Percentiles rank a stretch among this genome's conserved stretches.
These are phyloP conservation scores for Candida smagusa DNA, from an alignment of 1,139 yeast species.

Conservation along the genomic window DNA sequence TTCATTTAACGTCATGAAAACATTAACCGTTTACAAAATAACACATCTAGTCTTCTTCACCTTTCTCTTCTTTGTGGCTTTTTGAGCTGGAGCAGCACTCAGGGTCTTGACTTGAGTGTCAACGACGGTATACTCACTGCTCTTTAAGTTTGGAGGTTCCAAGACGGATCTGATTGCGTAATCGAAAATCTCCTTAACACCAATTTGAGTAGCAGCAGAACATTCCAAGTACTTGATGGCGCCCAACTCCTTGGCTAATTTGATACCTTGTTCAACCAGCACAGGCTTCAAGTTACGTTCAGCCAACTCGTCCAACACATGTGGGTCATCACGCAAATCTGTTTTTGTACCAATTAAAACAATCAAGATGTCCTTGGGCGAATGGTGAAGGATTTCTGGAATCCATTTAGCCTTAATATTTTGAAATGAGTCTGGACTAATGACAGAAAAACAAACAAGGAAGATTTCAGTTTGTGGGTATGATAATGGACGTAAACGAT, in stretches of 20 bases:
- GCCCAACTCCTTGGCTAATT: conserved; percentile 68
- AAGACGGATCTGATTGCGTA: conserved; percentile 73
- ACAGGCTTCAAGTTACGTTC: conserved; percentile 65
- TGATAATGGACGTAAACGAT: conserved; percentile 83
- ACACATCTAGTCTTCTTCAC: conserved; percentile 27
- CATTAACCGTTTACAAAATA: conserved; percentile 32
- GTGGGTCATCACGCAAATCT: conserved; percentile 81
- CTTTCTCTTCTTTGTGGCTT: conserved; percentile 23
- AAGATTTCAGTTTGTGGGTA: conserved; percentile 93
- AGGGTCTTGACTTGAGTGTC: conserved; percentile 3
- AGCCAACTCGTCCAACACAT: conserved; percentile 66
- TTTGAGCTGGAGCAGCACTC: conserved; percentile 7
- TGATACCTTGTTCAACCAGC: conserved; percentile 57
- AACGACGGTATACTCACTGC: conserved; percentile 9
- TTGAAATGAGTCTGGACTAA: conserved; percentile 76
- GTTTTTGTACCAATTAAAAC: conserved; percentile 82
- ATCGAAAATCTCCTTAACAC: conserved; percentile 80
- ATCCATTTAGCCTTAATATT: conserved; percentile 78
- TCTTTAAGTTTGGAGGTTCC: conserved; percentile 43
- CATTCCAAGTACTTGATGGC: conserved; percentile 82
- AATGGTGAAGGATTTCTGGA: conserved; percentile 85
- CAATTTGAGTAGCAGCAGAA: conserved; percentile 89
- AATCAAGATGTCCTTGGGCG: conserved; percentile 72
- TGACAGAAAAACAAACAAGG: conserved; percentile 81
- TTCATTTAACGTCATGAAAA: no score